Conservation (phyloP, 2,329 filamentous ascomycete species). For the Sordariomycetes sp. region DNA sequence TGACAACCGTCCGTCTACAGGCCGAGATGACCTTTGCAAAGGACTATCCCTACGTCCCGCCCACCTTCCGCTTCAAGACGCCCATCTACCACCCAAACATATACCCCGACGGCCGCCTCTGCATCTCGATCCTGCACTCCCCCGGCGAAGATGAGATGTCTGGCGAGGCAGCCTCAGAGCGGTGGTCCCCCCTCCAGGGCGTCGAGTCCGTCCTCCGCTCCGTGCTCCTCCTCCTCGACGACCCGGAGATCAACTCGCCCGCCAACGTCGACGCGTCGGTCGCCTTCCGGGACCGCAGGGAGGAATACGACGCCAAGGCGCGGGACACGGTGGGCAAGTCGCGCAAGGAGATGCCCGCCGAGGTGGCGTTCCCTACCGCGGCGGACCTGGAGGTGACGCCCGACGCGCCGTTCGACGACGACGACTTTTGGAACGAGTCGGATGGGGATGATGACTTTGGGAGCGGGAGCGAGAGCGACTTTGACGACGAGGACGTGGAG, state of each 20-base stretch:
- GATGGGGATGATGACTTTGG: conserved; percentile 61
- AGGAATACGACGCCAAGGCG: conserved; percentile 57
- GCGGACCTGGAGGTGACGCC: conserved; percentile 46
- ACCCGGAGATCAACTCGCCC: conserved; percentile 84
- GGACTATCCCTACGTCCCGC: conserved; percentile 84
- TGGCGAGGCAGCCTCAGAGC: conserved; percentile 77
- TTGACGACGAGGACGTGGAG: conserved; percentile 44
- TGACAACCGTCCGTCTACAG: conserved; percentile 18
- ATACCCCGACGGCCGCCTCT: conserved; percentile 79
- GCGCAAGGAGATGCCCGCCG: conserved; percentile 66
- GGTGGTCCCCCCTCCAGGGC: conserved; percentile 88
- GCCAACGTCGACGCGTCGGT: conserved; percentile 92
- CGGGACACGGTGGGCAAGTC: conserved; percentile 57
- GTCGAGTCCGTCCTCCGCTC: conserved; percentile 92
- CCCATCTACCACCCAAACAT: conserved; percentile 86
- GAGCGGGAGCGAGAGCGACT: conserved; percentile 52
- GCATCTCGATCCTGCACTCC: conserved; percentile 90
- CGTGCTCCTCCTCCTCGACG: conserved; percentile 81
- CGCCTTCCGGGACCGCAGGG: conserved; percentile 62
- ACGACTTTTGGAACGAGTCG: conserved; percentile 71
- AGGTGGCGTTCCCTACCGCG: conserved; percentile 70
- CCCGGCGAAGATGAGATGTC: conserved; percentile 90
- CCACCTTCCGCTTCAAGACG: conserved; percentile 70
- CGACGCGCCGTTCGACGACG: conserved; percentile 42
- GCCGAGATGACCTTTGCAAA: conserved; percentile 76